These are phyloP conservation scores for Hypoxylon rickii DNA, from an alignment of 495 filamentous ascomycete species.

Conservation along the genomic window DNA sequence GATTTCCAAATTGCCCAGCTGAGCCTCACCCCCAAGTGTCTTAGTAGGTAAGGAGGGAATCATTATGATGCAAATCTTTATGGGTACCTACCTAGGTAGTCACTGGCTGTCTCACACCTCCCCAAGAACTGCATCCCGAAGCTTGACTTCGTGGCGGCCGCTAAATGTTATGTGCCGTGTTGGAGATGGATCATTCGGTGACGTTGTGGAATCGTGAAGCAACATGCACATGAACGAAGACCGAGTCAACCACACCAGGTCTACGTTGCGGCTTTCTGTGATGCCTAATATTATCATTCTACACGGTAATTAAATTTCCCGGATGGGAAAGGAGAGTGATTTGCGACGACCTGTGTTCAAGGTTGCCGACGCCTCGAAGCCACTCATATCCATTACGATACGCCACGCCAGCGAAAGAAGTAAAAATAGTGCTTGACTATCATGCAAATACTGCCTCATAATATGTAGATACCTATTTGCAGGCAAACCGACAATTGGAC, in stretches of 20 bases:
- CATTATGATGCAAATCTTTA: not conserved
- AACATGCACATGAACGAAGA: too few relatives aligned
- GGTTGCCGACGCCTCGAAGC: not conserved
- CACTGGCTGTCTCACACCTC: too few relatives aligned
- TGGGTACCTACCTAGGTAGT: not conserved
- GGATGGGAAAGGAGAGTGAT: not conserved
- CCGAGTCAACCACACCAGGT: too few relatives aligned
- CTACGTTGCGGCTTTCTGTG: too few relatives aligned
- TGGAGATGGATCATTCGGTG: too few relatives aligned
- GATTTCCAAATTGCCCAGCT: not conserved
- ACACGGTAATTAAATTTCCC: too few relatives aligned
- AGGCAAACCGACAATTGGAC: not conserved
- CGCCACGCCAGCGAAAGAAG: not conserved
- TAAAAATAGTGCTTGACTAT: not conserved
- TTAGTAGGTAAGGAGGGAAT: not conserved
- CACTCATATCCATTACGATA: not conserved
- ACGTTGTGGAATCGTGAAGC: too few relatives aligned
- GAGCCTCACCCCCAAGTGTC: not conserved
- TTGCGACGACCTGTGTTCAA: not conserved
- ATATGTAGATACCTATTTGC: not conserved
- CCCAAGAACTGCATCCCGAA: too few relatives aligned
- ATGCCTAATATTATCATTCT: too few relatives aligned
- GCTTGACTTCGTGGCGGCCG: too few relatives aligned
- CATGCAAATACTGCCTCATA: not conserved
- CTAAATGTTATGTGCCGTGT: too few relatives aligned